Base-by-base conservation (phyloP, 495 filamentous ascomycete genomes). In the Pyronema omphalodes region DNA sequence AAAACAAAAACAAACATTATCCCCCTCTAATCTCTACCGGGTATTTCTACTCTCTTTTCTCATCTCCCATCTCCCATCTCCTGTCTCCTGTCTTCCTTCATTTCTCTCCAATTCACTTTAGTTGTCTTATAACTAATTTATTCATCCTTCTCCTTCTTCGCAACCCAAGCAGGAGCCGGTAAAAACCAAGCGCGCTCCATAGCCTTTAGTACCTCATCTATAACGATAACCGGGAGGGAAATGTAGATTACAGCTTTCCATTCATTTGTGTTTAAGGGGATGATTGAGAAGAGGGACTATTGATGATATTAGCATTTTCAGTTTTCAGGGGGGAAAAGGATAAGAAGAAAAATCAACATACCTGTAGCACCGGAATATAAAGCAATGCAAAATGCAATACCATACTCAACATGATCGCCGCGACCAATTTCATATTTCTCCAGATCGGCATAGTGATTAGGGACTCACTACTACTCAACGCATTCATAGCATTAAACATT, bases 401-500 rank as follows among this genome's bases (percentile, higher is more conserved):
- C 93, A 99, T 99, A n/a, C 87, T 94, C 53, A 99, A 69, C 9
- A 74, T 74, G 60, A 99, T 91, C 57, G 93, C 93, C 60, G 93
- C 94, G 53, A 99, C 82, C 7, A 99, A 76, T 74, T 91, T 87
- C 80, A 93, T 87, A 70, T 99, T 99, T 63, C 91, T 77, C 88
- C 86, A 93, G 23, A 99, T 71, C 14, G 87, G 88, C 57, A 96
- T 79, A 9, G 91, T 95, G 34, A 99, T 69, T 2, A 99, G 81
- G 5, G 86, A 93, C 68, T 96, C 93, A 69, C 84, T 89, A 7
- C 86, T 93, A 12, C 88, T 94, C 12, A 99, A 76, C 0, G 91
- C 91, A 67, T 99, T 99, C 86, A 99, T 94, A 55, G 93, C 93
- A 70, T 99, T 99, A 60, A 99, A 73, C 93, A 99, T 99, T 74